Evolutionary conservation across 2,329 filamentous ascomycete genomes (phyloP).

Genomic region (Neophaeococcomyces aloes): DNA sequence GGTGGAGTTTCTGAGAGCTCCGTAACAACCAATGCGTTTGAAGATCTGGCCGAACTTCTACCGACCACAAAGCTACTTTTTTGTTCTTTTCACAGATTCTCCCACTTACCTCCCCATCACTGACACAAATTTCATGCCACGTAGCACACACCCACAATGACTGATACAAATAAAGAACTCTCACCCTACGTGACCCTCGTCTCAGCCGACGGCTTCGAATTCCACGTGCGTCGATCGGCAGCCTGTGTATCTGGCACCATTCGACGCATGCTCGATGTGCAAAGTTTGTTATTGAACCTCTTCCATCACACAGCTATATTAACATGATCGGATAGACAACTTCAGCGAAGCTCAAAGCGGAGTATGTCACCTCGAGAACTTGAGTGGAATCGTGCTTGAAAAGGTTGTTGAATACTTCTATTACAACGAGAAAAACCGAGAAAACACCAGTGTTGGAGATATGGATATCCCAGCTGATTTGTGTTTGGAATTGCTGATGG

Average conservation of each 20-base stretch:
- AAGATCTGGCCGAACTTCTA: too few species aligned
- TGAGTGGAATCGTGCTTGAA: constrained; percentile 54
- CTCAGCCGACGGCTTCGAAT: constrained; percentile 55
- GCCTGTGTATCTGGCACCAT: constrained; percentile 53
- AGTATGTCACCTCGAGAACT: constrained; percentile 48
- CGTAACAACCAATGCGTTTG: too few species aligned
- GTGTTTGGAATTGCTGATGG: constrained; percentile 55
- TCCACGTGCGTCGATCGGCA: constrained; percentile 50
- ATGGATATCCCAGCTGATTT: constrained; percentile 57
- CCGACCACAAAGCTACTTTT: too few species aligned
- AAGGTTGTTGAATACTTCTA: constrained; percentile 62
- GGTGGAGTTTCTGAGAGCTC: too few species aligned
- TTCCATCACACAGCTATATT: background rate
- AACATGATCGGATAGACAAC: constrained; percentile 35
- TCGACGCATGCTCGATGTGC: constrained; percentile 52
- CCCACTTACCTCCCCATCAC: too few species aligned
- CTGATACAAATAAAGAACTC: constrained; percentile 1
- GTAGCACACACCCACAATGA: background rate
- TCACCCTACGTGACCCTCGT: constrained; percentile 53
- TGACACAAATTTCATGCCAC: too few species aligned
- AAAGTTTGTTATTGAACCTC: constrained; percentile 40
- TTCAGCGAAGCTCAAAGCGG: constrained; percentile 52
- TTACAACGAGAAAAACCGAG: constrained; percentile 55
- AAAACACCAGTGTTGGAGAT: constrained; percentile 51
- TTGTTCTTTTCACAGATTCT: too few species aligned